A percentile compares a stretch with the other conserved stretches of the same genome.
These are phyloP conservation scores for Venturia aucupariae DNA, from an alignment of 2,329 filamentous ascomycete genomes.

Conservation along the genomic window DNA sequence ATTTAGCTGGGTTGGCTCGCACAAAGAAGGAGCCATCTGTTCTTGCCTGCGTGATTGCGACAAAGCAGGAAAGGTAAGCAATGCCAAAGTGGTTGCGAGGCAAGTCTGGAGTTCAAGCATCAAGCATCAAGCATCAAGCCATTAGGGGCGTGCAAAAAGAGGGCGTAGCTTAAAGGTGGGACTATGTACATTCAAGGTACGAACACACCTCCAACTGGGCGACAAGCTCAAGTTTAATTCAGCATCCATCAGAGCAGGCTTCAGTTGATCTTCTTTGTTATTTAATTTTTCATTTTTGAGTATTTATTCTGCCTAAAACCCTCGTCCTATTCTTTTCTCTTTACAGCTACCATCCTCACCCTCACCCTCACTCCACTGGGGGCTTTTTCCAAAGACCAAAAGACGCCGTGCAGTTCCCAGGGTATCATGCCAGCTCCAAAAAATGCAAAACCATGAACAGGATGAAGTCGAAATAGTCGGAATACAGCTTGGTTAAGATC, in stretches of 20 bases:
- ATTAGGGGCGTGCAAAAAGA: too few species aligned
- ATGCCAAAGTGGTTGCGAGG: background rate
- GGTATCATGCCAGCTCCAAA: constrained; percentile 11
- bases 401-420: constrained; percentile 1
- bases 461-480: background rate
- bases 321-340: background rate
- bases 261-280: background rate
- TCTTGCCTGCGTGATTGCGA: background rate
- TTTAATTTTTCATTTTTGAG: background rate
- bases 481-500: background rate
- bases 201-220: too few species aligned
- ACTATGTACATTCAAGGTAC: too few species aligned
- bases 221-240: background rate
- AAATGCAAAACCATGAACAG: constrained; percentile 10
- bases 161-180: too few species aligned
- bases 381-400: background rate
- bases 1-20: background rate
- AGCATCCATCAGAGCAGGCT: background rate
- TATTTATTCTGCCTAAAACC: background rate
- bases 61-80: background rate
- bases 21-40: background rate
- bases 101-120: too few species aligned
- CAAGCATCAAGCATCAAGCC: too few species aligned
- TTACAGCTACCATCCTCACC: background rate
- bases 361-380: background rate